A percentile compares a stretch with the other conserved stretches of the same genome.
These are phyloP conservation scores for California macrophylla DNA, from an alignment of 441 rosid species.

Conservation along the genomic window DNA sequence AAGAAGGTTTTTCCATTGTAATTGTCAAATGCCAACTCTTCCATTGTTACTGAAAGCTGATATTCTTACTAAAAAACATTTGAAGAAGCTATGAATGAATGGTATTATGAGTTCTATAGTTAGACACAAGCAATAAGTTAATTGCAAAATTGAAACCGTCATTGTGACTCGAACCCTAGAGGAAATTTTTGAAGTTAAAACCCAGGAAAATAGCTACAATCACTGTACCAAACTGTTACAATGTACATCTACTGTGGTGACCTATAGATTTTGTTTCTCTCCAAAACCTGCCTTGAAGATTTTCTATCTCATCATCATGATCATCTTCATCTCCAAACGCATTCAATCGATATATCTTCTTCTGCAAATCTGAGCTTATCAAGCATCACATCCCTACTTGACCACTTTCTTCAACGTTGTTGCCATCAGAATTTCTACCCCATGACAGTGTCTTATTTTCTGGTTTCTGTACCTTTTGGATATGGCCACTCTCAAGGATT, in stretches of 20 bases:
- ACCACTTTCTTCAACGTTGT: neutral
- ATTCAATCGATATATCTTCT: slow-evolving; percentile 13
- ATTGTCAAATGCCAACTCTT: neutral
- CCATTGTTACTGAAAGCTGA: neutral
- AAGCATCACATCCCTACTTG: neutral
- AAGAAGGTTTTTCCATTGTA: slow-evolving; percentile 72
- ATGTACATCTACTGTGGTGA: no score
- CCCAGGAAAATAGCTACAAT: no score
- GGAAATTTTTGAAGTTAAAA: no score
- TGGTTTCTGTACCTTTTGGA: neutral
- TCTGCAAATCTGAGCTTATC: neutral
- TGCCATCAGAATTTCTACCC: neutral
- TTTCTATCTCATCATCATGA: slow-evolving; percentile 9
- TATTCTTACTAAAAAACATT: no score
- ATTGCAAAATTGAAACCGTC: no score
- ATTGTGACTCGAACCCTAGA: no score
- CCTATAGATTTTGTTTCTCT: slow-evolving; percentile 11
- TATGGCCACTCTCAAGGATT: neutral
- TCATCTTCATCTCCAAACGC: slow-evolving; percentile 3
- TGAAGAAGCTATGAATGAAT: neutral
- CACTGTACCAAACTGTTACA: no score
- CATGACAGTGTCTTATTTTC: neutral
- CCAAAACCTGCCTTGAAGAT: slow-evolving; percentile 6
- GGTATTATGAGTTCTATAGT: neutral
- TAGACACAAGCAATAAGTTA: no score